Evolutionary conservation across 2,329 filamentous ascomycete genomes (phyloP), one percentile per base, ranked within the genome.

Genomic region (Fonsecaea multimorphosa): DNA sequence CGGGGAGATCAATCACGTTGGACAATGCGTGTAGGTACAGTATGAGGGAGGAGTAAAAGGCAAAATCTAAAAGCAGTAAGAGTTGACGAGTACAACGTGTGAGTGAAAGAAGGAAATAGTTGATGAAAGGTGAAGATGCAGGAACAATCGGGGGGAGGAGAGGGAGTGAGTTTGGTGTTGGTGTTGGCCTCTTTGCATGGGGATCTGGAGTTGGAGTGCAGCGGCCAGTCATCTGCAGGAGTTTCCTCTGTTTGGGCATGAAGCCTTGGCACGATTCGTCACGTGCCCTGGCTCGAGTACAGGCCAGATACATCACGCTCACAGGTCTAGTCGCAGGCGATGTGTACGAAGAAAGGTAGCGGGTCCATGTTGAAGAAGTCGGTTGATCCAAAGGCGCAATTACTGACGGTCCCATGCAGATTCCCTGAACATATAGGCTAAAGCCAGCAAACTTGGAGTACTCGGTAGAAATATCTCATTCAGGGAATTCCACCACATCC

Each of bases 141-240:
- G 58, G 58, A 52, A 60, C 58, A 53, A 60, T 49, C 46, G 31
- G 44, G 58, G 46, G 46, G 49, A 8, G 38, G 44, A n/a, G 19
- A n/a, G 32, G 31, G 52, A 54, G 44, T 51, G 60, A 57, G 60
- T 56, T 63, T 53, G 52, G 19, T 46, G 49, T 61, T 38, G 58
- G 52, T 54, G 52, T 54, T 34, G 27, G 52, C 27, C 52, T 49
- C 44, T 49, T 49, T 54, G 52, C 52, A 54, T 34, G 52, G n/a
- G n/a, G 31, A 60, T 29, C 24, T 57, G 54, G 54, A 57, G 54
- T 57, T 57, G 22, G 34, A 49, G 54, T 27, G 32, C 22, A 34
- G 22, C 22, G 5, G 32, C 54, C 54, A 36, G 54, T 57, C 32
- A 57, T 24, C 11, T 24, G 44, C 19, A 49, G 44, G 44, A 19